phyloP scores from a whole-genome alignment of 2,329 filamentous ascomycete species.

The Colletotrichum aenigma region DNA sequence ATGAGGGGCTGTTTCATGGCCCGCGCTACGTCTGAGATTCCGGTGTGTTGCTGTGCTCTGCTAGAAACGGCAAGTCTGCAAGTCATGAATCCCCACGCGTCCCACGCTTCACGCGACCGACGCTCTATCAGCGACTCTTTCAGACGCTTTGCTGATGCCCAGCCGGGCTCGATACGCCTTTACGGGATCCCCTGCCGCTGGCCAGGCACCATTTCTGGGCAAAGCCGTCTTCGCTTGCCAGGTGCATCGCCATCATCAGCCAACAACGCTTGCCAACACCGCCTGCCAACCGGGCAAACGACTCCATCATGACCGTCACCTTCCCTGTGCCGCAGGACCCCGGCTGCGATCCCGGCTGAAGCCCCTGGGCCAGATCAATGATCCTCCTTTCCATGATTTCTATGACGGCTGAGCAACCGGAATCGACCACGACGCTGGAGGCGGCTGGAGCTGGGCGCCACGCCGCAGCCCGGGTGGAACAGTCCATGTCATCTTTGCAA shows the following conservation, averaged over 20 bases:
- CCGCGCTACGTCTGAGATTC: conserved; percentile 16
- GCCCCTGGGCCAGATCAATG: conserved; percentile 1
- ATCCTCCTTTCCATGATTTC: not conserved
- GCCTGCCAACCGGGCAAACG: not conserved
- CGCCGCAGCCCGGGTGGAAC: not conserved
- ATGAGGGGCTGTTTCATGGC: conserved; percentile 12
- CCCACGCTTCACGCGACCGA: not conserved
- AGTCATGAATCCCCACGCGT: not conserved
- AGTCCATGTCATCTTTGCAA: conserved; percentile 4
- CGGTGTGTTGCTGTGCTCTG: not conserved
- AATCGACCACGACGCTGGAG: not conserved
- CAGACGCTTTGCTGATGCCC: not conserved
- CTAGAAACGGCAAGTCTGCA: not conserved
- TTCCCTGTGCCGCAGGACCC: not conserved
- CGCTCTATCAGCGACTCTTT: not conserved
- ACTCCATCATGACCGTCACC: conserved; percentile 7
- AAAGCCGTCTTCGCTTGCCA: not conserved
- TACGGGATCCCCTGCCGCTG: not conserved
- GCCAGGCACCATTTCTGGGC: not conserved
- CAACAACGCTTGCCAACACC: not conserved
- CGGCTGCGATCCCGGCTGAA: not conserved
- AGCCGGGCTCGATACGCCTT: not conserved
- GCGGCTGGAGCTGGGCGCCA: not conserved
- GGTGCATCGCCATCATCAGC: not conserved
- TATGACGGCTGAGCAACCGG: not conserved